A percentile compares a stretch with the other conserved stretches of the same genome.
Evolutionary conservation across 139 green algal species (phyloP).

Genomic region (Nannochloris sp.): DNA sequence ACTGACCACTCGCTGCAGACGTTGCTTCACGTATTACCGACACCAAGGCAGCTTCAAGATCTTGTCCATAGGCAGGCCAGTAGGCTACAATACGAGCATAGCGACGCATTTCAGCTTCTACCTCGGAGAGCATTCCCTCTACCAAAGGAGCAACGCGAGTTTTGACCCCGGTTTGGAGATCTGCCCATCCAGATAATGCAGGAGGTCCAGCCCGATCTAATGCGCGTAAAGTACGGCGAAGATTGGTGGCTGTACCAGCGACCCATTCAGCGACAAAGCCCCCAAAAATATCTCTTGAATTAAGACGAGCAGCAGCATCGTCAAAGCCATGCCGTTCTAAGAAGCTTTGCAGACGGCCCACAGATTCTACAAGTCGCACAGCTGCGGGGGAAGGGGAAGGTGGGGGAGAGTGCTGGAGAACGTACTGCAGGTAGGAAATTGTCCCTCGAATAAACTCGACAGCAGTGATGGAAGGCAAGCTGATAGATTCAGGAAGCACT

Average conservation of each 20-base stretch:
- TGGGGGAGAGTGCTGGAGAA: conserved; percentile 32
- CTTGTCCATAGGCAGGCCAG: conserved; percentile 35
- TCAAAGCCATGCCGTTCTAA: conserved; percentile 27
- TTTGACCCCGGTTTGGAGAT: conserved; percentile 15
- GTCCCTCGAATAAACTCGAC: conserved; percentile 40
- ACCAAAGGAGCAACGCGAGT: conserved; percentile 35
- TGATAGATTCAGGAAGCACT: conserved; percentile 29
- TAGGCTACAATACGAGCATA: conserved; percentile 48
- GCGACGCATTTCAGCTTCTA: conserved; percentile 36
- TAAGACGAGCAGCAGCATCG: conserved; percentile 25
- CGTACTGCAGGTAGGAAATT: conserved; percentile 22
- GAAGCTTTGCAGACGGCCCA: conserved; percentile 6
- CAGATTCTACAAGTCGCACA: conserved; percentile 36
- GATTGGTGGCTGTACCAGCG: background rate
- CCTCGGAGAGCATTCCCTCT: conserved; percentile 39
- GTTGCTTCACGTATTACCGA: conserved; percentile 36
- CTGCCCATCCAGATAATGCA: conserved; percentile 8
- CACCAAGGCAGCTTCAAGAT: conserved; percentile 37
- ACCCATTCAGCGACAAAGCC: conserved; percentile 43
- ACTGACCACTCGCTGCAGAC: conserved; percentile 40
- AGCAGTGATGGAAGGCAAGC: conserved; percentile 35
- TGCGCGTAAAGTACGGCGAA: conserved; percentile 20
- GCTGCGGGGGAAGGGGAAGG: conserved; percentile 31
- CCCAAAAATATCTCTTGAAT: conserved; percentile 38
- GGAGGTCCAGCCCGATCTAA: conserved; percentile 23